These are phyloP conservation scores for Quercus robur DNA, from an alignment of 306 rosid species.

Conservation along the genomic window DNA sequence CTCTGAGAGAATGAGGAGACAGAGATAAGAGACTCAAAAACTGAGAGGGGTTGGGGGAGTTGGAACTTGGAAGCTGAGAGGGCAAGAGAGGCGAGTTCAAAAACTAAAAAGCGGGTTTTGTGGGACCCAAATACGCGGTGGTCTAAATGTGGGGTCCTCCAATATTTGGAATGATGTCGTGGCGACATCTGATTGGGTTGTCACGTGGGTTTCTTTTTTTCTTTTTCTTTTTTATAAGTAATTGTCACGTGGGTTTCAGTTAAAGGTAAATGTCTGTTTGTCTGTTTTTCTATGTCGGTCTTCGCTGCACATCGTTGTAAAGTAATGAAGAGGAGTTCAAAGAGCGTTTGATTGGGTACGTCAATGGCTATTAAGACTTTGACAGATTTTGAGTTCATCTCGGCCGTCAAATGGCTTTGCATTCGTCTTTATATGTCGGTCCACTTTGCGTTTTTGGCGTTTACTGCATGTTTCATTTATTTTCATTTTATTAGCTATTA, in stretches of 20 bases:
- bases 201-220: no score
- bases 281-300: no score
- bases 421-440: background rate
- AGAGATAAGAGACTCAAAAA: background rate
- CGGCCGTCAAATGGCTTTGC: no score
- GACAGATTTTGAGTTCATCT: no score
- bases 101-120: slow-evolving; percentile 2
- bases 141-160: slow-evolving; percentile 14
- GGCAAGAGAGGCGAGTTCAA: no score
- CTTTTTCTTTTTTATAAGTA: no score
- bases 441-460: slow-evolving; percentile 4
- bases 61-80: background rate
- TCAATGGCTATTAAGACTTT: no score
- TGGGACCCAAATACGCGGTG: slow-evolving; percentile 9
- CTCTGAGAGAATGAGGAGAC: background rate
- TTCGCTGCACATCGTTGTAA: no score
- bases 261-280: no score
- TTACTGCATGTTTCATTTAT: background rate
- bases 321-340: no score
- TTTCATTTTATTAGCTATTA: background rate
- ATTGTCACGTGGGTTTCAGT: no score
- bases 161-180: slow-evolving; percentile 16
- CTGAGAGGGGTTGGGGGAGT: background rate
- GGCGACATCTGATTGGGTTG: background rate
- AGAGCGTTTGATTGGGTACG: no score